Evolutionary conservation across 768 basidiomycete genomes (phyloP), one percentile per base, ranked within the genome.

Genomic region (Punctularia strigosozonata): DNA sequence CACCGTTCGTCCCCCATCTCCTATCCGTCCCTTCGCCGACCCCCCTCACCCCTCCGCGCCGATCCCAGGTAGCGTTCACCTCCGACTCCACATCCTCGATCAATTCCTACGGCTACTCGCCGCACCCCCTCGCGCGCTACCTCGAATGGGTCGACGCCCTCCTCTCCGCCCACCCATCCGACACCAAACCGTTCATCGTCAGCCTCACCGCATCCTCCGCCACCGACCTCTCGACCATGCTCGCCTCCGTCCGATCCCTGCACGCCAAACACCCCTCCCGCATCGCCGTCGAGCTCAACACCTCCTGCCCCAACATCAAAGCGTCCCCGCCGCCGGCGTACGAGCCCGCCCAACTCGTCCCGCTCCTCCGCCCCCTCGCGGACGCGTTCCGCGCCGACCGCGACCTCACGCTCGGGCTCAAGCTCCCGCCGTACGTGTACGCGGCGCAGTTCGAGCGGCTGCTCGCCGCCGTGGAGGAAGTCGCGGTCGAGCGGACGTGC

Each of bases 31-130:
- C 38, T 23, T 24, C 13, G 24, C 43, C 13, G 39, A 34, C 25
- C 15, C 25, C 34, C 30, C 33, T 36, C 21, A 14, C 23, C 22
- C 18, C 18, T 24, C 42, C 31, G 30, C 30, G n/a, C 31, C 18
- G 38, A 13, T 4, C 40, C 24, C 46, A 85, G 82, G 79, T 82
- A 34, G 72, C 68, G 13, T 81, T 86, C 46, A 44, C 73, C 33
- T 59, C 56, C 26, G 59, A 61, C 12, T 50, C 63, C 6, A 46
- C 67, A 25, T 68, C 82, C n/a, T 77, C 87, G 13, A 51, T 87
- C 43, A 91, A 91, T 54, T 82, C 80, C 0, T 91, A 85, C 56
- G 88, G 88, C 18, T 92, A 90, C 59, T 89, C 85, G 6, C 88
- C 86, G 0, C 68, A 79, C 49, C 74, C 81, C 4, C 68, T 91